Base-by-base conservation (phyloP, 768 basidiomycete species). In the Phylloporus sp. region DNA sequence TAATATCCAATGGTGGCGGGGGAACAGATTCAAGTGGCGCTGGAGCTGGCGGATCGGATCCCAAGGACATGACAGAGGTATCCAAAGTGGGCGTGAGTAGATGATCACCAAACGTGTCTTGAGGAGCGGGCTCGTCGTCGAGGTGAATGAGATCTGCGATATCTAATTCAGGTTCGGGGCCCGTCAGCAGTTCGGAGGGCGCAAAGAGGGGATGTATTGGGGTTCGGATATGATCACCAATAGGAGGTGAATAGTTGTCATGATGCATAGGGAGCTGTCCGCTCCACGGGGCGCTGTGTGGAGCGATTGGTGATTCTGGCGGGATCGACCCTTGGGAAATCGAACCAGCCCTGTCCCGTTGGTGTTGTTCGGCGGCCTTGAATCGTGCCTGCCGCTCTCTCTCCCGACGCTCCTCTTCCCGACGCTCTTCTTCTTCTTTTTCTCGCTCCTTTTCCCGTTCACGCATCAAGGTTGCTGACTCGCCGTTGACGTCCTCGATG, bases 71-170 rank as follows among this genome's bases (percentile, higher is more conserved):
- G 20, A 42, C 26, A 27, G 62, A 35, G 6, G 49, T 29, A 38
- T 63, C 66, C 28, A 56, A 49, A 41, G 53, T 29, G 16, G 65
- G 54, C 15, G 57, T 49, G 15, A 56, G 49, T 6, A 57, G 27
- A 16, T 63, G 53, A 42, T 65, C 60, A 43, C 55, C 45, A 47
- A 65, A 53, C 7, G 54, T 53, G 40, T 78, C 75, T 43, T 74
- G 71, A 45, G 62, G 59, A 27, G 50, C 24, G 18, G 72, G 66
- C 49, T 85, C 84, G 44, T 87, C 86, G 55, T 89, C 87, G 55
- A 89, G 79, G 65, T 88, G 87, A 54, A 89, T 88, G 57, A 89
- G 72, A 65, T 89, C 87, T 34, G 81, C 80, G 18, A 89, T 78
- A 60, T 88, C 84, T 45, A 88, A 63, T 68, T 88, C 86, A 28